Evolutionary conservation across 495 filamentous ascomycete species (phyloP).

Genomic region (Tuber umbilicatum): DNA sequence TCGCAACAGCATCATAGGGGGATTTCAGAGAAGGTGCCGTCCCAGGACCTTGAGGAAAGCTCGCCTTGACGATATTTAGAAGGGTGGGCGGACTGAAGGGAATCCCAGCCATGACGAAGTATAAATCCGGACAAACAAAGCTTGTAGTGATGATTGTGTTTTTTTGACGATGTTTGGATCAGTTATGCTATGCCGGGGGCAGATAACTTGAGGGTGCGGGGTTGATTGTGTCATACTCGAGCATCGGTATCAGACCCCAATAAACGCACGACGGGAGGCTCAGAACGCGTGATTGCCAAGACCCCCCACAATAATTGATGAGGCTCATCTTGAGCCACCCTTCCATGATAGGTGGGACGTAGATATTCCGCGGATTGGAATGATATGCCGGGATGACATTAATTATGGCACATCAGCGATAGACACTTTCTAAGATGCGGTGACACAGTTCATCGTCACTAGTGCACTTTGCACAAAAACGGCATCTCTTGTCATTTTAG

Average conservation of each 20-base stretch:
- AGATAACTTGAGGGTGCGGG: background rate
- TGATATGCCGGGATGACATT: background rate
- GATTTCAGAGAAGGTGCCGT: conserved; percentile 59
- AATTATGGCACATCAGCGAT: background rate
- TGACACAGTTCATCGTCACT: background rate
- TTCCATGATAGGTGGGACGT: background rate
- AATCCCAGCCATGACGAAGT: conserved; percentile 23
- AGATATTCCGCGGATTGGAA: background rate
- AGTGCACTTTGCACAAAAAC: background rate
- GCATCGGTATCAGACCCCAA: background rate
- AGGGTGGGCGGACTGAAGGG: conserved; percentile 44
- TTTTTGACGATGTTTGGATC: background rate
- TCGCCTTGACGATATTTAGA: conserved; percentile 53
- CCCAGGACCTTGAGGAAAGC: conserved; percentile 49
- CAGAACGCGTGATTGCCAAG: background rate
- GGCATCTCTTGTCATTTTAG: background rate
- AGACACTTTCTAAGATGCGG: too few relatives aligned
- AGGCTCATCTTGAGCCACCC: background rate
- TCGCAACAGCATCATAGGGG: conserved; percentile 75
- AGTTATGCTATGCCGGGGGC: background rate
- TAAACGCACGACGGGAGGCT: background rate
- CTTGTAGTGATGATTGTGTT: background rate
- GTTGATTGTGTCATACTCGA: background rate
- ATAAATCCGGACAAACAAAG: background rate
- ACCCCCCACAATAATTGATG: background rate